Conservation (phyloP, 2,329 filamentous ascomycete genomes). For the Mycosphaerelloides madeirae region DNA sequence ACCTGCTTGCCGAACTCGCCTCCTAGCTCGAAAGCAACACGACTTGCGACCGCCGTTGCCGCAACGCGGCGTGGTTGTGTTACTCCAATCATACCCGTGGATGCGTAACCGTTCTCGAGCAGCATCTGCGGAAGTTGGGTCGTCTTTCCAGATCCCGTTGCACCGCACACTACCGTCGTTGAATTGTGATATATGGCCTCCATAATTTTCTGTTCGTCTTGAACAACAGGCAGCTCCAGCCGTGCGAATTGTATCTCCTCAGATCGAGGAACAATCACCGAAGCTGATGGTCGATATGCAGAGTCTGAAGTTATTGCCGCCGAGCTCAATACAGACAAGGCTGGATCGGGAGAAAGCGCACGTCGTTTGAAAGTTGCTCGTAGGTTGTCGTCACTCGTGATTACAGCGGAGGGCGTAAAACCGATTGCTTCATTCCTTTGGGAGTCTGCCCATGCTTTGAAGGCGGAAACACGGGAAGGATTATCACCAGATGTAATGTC, state of each 20-base stretch:
- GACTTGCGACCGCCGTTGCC: constrained; percentile 92
- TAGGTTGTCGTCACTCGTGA: constrained; percentile 24
- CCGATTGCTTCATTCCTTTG: constrained; percentile 81
- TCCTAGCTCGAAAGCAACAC: constrained; percentile 81
- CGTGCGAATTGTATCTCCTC: constrained; percentile 73
- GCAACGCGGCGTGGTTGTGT: constrained; percentile 94
- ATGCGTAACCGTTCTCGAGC: constrained; percentile 88
- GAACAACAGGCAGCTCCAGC: constrained; percentile 79
- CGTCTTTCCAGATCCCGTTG: constrained; percentile 95
- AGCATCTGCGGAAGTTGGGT: constrained; percentile 96
- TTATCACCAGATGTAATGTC: constrained; percentile 34
- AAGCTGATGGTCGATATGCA: constrained; percentile 65
- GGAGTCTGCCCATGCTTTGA: constrained; percentile 88
- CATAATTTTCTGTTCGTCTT: constrained; percentile 96
- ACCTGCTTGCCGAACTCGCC: constrained; percentile 66
- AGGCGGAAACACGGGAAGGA: constrained; percentile 57
- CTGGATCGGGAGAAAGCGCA: constrained; percentile 63
- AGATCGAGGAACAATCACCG: constrained; percentile 64
- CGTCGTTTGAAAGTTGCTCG: constrained; percentile 64
- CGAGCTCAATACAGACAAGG: constrained; percentile 61
- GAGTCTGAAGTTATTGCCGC: constrained; percentile 47
- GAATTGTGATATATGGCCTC: constrained; percentile 92
- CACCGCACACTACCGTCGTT: constrained; percentile 85
- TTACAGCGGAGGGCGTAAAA: constrained; percentile 50
- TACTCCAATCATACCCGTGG: constrained; percentile 79